Evolutionary conservation across 495 filamentous ascomycete species (phyloP), one percentile per base, ranked within the genome.

Genomic region (Trichoderma reesei): DNA sequence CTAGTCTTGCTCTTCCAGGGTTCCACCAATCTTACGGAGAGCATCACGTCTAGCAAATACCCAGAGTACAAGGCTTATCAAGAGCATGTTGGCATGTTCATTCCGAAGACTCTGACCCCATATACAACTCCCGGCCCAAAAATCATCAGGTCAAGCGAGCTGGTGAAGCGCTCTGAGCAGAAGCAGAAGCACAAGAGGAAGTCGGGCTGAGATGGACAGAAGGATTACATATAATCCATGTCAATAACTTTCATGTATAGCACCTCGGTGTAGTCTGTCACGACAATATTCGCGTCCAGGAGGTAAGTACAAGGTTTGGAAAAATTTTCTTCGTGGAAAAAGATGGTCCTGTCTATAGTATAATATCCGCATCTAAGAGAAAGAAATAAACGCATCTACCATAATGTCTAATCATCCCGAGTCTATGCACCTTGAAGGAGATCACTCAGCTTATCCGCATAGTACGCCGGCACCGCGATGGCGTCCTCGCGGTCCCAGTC

Each of bases 51-150:
- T 0, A 76, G 75, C 54, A 99, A 98, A 74, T 99, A 99, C 74
- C 80, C 87, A 16, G 90, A 96, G 69, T 99, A 99, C 75, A 75
- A 76, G 66, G 81, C 89, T 56, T 99, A 99, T 74, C 90, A 96
- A 75, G 79, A 81, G 68, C 79, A 82, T 62, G 90, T 98, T 41
- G 89, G 90, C 18, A 88, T 82, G 66, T 96, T 96, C 69, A 70
- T 96, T 16, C 95, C 94, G 16, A 87, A 79, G 51, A 63, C 63
- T 0, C 61, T 76, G 33, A 69, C 64, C 10, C 63, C 71, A 2
- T 82, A 80, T 66, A 72, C 68, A 67, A 59, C 71, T 36, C 61
- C 48, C 2, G 64, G 65, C 41, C 74, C 77, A 39, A 78, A 76
- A 68, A 63, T 79, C 34, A 78, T 79, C 67, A 73, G 77, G 56